Percentiles rank a stretch among this genome's conserved stretches.
Conservation (phyloP, 1,139 yeast genomes). For the Diutina mesorugosa region DNA sequence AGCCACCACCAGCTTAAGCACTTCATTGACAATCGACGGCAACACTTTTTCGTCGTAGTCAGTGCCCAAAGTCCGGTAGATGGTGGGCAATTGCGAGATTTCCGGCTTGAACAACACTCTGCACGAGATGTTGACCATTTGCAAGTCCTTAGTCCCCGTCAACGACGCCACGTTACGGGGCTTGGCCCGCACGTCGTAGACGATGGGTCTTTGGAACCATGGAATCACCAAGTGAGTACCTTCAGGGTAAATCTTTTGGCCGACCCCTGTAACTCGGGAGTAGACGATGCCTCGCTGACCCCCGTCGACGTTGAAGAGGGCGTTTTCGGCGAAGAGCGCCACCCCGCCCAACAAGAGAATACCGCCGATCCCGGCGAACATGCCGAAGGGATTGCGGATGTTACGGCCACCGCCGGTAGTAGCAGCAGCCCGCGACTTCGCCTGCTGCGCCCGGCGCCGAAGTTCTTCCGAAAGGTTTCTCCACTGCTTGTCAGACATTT, state of each 20-base stretch:
- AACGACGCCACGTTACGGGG: slow-evolving; percentile 96
- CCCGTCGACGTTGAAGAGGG: slow-evolving; percentile 94
- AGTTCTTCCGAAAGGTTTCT: slow-evolving; percentile 52
- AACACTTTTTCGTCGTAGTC: slow-evolving; percentile 95
- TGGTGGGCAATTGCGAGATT: slow-evolving; percentile 61
- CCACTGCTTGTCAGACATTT: slow-evolving; percentile 50
- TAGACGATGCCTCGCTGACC: slow-evolving; percentile 96
- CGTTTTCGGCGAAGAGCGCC: slow-evolving; percentile 51
- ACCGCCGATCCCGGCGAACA: slow-evolving; percentile 74
- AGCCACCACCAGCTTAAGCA: slow-evolving; percentile 90
- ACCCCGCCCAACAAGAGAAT: slow-evolving; percentile 62
- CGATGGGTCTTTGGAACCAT: slow-evolving; percentile 88
- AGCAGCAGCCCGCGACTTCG: slow-evolving; percentile 11
- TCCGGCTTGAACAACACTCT: slow-evolving; percentile 92
- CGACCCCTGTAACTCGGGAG: slow-evolving; percentile 79
- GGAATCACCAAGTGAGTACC: slow-evolving; percentile 94
- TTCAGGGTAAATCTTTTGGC: slow-evolving; percentile 75
- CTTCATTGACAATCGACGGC: slow-evolving; percentile 96
- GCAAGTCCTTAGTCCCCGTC: slow-evolving; percentile 96
- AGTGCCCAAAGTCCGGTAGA: slow-evolving; percentile 81
- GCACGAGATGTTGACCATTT: slow-evolving; percentile 97
- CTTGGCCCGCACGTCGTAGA: slow-evolving; percentile 92
- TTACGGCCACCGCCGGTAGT: slow-evolving; percentile 25
- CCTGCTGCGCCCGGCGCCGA: slow-evolving; percentile 49
- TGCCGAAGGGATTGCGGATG: slow-evolving; percentile 42